These are phyloP conservation scores for Tympanopsis confertula DNA, from an alignment of 2,329 filamentous ascomycete genomes.

Conservation along the genomic window DNA sequence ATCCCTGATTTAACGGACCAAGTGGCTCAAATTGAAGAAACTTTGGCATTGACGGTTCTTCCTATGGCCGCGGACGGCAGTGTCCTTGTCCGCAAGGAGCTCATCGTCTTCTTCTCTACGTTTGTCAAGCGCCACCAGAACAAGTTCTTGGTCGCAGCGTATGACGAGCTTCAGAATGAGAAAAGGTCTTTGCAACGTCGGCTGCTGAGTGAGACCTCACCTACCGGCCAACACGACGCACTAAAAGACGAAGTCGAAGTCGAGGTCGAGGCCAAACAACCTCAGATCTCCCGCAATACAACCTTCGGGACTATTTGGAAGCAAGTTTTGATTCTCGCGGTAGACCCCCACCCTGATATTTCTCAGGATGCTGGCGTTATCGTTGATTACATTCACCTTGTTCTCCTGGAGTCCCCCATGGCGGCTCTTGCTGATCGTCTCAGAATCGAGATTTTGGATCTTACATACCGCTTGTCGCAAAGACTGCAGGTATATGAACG, in stretches of 20 bases:
- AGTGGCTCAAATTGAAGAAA: constrained; percentile 81
- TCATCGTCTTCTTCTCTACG: constrained; percentile 84
- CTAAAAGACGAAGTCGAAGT: constrained; percentile 49
- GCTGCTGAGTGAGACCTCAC: constrained; percentile 34
- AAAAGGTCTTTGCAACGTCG: constrained; percentile 45
- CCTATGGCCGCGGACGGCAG: constrained; percentile 91
- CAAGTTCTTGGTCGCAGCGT: constrained; percentile 84
- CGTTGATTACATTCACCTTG: constrained; percentile 72
- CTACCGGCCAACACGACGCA: constrained; percentile 10
- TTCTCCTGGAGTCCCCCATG: constrained; percentile 66
- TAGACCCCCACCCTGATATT: constrained; percentile 90
- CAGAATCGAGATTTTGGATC: constrained; percentile 60
- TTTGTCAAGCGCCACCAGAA: constrained; percentile 84
- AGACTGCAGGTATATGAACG: constrained; percentile 24
- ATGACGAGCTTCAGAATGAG: constrained; percentile 80
- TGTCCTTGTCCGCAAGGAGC: constrained; percentile 83
- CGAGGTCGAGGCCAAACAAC: constrained; percentile 21
- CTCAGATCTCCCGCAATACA: constrained; percentile 68
- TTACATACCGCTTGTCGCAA: constrained; percentile 32
- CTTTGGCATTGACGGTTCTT: constrained; percentile 75
- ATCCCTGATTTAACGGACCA: constrained; percentile 88
- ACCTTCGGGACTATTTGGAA: constrained; percentile 93
- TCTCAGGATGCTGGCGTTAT: constrained; percentile 75
- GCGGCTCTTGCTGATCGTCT: constrained; percentile 58
- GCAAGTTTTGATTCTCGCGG: constrained; percentile 76